Conservation (phyloP, 768 basidiomycete genomes). For the Auricularia sp. region DNA sequence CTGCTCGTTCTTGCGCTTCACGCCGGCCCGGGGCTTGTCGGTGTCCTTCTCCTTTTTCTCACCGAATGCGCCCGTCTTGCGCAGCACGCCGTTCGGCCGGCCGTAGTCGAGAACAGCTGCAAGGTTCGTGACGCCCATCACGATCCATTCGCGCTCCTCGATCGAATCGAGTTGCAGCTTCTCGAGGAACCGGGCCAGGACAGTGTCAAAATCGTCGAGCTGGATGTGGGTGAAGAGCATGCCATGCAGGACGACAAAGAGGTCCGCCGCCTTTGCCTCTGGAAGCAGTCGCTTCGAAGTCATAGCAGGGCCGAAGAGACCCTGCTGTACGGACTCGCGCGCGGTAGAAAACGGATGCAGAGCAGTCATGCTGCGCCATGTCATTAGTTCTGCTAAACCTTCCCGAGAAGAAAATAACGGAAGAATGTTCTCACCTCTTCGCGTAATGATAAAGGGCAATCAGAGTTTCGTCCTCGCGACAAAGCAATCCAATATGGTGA, state of each 20-base stretch:
- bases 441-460: conserved; percentile 86
- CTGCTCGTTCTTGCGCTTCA: conserved; percentile 15
- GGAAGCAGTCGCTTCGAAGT: conserved; percentile 67
- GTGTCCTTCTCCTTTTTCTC: conserved; percentile 6
- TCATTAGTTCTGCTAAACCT: neutral
- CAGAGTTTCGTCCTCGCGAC: conserved; percentile 71
- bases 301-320: conserved; percentile 71
- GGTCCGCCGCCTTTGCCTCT: conserved; percentile 60
- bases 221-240: conserved; percentile 96
- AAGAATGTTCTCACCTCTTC: conserved; percentile 58
- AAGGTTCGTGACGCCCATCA: conserved; percentile 88
- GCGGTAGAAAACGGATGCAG: conserved; percentile 80
- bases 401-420: conserved; percentile 2
- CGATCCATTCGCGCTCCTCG: conserved; percentile 85
- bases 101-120: conserved; percentile 83
- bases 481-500: conserved; percentile 84
- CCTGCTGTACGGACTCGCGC: conserved; percentile 71
- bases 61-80: conserved; percentile 43
- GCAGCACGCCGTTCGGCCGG: conserved; percentile 55
- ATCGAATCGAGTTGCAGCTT: conserved; percentile 73
- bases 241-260: conserved; percentile 89
- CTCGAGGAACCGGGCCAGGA: conserved; percentile 77
- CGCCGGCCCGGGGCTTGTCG: conserved; percentile 27
- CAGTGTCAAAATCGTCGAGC: conserved; percentile 80
- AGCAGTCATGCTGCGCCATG: conserved; percentile 65